Evolutionary conservation across 2,329 filamentous ascomycete species (phyloP), one percentile per base, ranked within the genome.

Genomic region (Cordyceps pruinosa): DNA sequence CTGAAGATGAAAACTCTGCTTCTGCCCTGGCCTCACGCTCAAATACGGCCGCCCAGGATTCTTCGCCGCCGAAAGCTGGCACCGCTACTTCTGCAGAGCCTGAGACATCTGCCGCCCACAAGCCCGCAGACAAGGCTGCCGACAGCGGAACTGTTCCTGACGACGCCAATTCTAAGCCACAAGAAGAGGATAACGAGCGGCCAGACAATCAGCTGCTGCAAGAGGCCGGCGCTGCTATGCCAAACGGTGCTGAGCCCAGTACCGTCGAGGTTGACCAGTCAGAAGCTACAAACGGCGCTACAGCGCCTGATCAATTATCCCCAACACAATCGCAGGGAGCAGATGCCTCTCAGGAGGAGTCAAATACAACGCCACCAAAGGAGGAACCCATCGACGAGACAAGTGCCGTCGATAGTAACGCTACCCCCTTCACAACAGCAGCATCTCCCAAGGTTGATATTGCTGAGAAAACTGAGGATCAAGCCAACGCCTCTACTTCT

Each of bases 1-100:
- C 58, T 8, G 49, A 49, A 2, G 49, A 44, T n/a, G 57, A 58
- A 12, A 42, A 32, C 21, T 49, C 49, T 17, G n/a, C 49, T 25
- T 52, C 50, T 47, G 23, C 9, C 21, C n/a, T 39, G 8, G 15
- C 28, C 15, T 41, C 34, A 5, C 41, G 13, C 28, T 32, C 49
- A 35, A 23, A 44, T 44, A 25, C 25, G 32, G 15, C 25, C 28
- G 25, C 25, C 35, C 23, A 48, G 15, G 21, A 34, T 17, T 26
- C 30, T 23, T 39, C 21, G n/a, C 32, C 56, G n/a, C 41, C 49
- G 10, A 25, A 39, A 5, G 15, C 42, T n/a, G 26, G 8, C 46
- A 56, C 26, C 15, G 9, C 45, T 8, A 26, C 28, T 23, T 42
- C 41, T 35, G 19, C 26, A 23, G 49, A 32, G 13, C 35, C 37